These are phyloP conservation scores for Stephania japonica DNA, from an alignment of 164 flowering plant genomes.

Conservation along the genomic window DNA sequence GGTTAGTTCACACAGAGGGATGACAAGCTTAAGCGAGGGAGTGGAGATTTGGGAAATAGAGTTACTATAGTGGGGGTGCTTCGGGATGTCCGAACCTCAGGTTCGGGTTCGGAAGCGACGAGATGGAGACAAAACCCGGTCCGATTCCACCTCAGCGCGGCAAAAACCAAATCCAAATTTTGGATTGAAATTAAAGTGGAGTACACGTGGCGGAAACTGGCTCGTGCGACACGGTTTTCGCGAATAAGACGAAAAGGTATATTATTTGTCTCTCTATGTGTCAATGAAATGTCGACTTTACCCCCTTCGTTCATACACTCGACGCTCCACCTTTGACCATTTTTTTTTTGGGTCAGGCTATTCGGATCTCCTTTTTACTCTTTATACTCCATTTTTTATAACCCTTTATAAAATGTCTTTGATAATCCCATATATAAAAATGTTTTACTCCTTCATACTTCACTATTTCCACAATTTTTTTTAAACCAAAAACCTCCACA, in stretches of 20 bases:
- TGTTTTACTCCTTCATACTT: no score
- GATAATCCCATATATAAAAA: no score
- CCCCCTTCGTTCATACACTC: neutral
- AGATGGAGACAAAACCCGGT: neutral
- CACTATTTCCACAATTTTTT: no score
- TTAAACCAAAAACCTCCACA: no score
- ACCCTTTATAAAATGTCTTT: no score
- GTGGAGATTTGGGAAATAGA: neutral
- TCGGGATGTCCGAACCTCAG: conserved; percentile 25
- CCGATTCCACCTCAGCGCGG: conserved; percentile 29
- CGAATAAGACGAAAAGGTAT: neutral
- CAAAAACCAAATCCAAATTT: conserved; percentile 28
- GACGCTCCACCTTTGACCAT: neutral
- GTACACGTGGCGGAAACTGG: neutral
- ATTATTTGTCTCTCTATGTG: neutral
- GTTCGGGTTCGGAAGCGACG: conserved; percentile 8
- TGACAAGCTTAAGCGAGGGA: neutral
- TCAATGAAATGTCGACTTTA: neutral
- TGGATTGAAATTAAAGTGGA: neutral
- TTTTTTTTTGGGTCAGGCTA: no score
- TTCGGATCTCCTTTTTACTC: no score
- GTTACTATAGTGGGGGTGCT: neutral
- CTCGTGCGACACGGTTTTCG: neutral
- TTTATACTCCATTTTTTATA: no score
- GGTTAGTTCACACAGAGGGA: neutral